Base-by-base conservation (phyloP, 352 stramenopile species). In the Discostella stelligera region DNA sequence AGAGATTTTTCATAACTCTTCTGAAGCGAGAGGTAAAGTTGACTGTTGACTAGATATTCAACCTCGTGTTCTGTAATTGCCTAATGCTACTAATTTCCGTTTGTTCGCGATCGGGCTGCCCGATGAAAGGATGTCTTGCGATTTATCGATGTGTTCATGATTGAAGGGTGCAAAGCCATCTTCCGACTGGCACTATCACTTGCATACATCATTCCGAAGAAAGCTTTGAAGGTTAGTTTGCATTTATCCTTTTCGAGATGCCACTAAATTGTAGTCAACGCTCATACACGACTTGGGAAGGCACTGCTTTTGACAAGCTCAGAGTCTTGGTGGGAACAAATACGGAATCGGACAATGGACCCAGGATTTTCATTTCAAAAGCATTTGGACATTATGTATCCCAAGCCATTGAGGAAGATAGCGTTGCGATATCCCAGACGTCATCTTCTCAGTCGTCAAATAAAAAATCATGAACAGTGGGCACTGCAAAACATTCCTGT, bases 61-160 rank as follows among this genome's bases (percentile, higher is more conserved):
- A 59, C 30, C n/a, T 50, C 13, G 0, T 14, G 37, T 44, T 44
- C 37, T 44, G 27, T 5, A 32, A 5, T 32, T 5, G 5, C 5
- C 27, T 32, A 2, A 32, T 32, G 27, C 5, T 2, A 32, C 27
- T 32, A 32, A 32, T 32, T 59, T 13, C 44, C 44, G 21, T 55
- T 5, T 60, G 1, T 61, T 41, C 1, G 14, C 4, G 39, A 37
- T 62, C n/a, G 13, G 63, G 20, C 4, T 25, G 10, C 30, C 2
- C n/a, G 11, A 32, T 32, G 44, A 48, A 52, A 76, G 18, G 71
- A 80, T 63, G 71, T 90, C 3, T n/a, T 86, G n/a, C 72, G 79
- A 13, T 80, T 92, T 55, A 84, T 92, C 76, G 87, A 92, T 78
- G 84, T 92, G 46, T 92, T 88, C 69, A 78, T 84, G 3, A 66